A percentile compares a stretch with the other conserved stretches of the same genome.
phyloP scores from a whole-genome alignment of 768 basidiomycete species.

The Xerocomellus intermedius region DNA sequence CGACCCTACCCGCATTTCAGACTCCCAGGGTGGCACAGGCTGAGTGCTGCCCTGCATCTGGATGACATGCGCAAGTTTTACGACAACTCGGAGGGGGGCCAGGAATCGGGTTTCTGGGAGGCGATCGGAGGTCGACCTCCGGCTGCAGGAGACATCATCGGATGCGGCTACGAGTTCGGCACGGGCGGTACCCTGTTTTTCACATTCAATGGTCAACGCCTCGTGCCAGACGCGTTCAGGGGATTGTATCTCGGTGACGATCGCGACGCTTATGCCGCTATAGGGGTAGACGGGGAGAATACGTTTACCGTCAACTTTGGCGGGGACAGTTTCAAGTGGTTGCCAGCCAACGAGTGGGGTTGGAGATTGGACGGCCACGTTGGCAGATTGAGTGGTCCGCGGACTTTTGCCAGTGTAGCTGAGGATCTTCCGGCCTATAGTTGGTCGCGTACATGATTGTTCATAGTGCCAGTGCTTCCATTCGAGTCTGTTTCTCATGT shows the following conservation, averaged over 20 bases:
- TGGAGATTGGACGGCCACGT: conserved; percentile 67
- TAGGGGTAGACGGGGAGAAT: conserved; percentile 49
- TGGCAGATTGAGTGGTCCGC: conserved; percentile 39
- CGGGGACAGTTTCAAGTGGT: conserved; percentile 55
- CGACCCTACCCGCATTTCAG: conserved; percentile 64
- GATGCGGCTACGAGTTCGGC: conserved; percentile 62
- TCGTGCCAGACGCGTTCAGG: conserved; percentile 42
- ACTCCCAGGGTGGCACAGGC: conserved; percentile 69
- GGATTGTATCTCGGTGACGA: conserved; percentile 52
- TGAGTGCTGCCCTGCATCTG: conserved; percentile 63
- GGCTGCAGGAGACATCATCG: conserved; percentile 52
- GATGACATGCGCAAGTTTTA: conserved; percentile 76
- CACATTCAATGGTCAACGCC: conserved; percentile 59
- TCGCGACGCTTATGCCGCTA: conserved; percentile 61
- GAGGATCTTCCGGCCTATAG: conserved; percentile 43
- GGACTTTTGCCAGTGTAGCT: conserved; percentile 21
- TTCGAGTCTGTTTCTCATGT: no score
- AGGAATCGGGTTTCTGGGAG: conserved; percentile 43
- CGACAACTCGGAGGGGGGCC: conserved; percentile 63
- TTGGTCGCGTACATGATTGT: background rate
- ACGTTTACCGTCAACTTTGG: conserved; percentile 63
- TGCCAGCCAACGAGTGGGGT: conserved; percentile 60
- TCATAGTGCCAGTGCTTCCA: no score
- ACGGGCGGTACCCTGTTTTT: conserved; percentile 44
- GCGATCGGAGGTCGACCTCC: conserved; percentile 24